Evolutionary conservation across 768 basidiomycete genomes (phyloP).

Genomic region (Sistotremastrum suecicum): DNA sequence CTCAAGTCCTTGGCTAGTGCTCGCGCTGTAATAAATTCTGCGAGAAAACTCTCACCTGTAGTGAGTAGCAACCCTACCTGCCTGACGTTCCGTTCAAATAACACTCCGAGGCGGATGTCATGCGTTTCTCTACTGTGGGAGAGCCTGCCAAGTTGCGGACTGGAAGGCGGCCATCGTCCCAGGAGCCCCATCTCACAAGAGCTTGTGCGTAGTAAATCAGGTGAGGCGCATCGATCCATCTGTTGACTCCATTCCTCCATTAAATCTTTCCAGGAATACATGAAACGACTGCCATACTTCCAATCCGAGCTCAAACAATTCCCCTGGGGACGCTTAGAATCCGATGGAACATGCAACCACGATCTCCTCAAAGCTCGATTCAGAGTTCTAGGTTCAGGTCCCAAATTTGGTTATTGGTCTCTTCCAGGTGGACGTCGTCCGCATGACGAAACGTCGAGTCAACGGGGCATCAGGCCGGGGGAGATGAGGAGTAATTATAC

Average conservation of each 20-base stretch:
- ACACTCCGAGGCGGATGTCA: too few relatives aligned
- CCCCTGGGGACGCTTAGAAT: slow-evolving; percentile 29
- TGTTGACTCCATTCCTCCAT: neutral
- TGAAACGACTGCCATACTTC: slow-evolving; percentile 20
- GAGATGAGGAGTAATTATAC: slow-evolving; percentile 4
- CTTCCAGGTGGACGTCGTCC: slow-evolving; percentile 20
- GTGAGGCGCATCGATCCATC: slow-evolving; percentile 6
- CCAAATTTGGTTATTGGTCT: slow-evolving; percentile 28
- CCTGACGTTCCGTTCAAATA: too few relatives aligned
- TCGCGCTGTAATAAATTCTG: too few relatives aligned
- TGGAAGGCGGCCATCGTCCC: slow-evolving; percentile 20
- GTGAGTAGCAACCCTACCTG: too few relatives aligned
- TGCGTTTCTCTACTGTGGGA: too few relatives aligned
- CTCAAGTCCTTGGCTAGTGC: too few relatives aligned
- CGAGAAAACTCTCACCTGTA: too few relatives aligned
- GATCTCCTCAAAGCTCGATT: slow-evolving; percentile 22
- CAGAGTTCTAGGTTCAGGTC: slow-evolving; percentile 22
- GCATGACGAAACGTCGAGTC: slow-evolving; percentile 12
- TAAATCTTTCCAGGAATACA: slow-evolving; percentile 18
- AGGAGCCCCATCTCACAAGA: slow-evolving; percentile 15
- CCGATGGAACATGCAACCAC: slow-evolving; percentile 24
- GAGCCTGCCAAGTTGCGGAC: slow-evolving; percentile 17
- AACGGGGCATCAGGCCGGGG: neutral
- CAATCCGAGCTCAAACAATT: slow-evolving; percentile 22
- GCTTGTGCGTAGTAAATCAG: slow-evolving; percentile 22